Percentiles rank a stretch among this genome's conserved stretches.
Evolutionary conservation across 768 basidiomycete genomes (phyloP).

Genomic region (Rubroboletus pulcherrimus): DNA sequence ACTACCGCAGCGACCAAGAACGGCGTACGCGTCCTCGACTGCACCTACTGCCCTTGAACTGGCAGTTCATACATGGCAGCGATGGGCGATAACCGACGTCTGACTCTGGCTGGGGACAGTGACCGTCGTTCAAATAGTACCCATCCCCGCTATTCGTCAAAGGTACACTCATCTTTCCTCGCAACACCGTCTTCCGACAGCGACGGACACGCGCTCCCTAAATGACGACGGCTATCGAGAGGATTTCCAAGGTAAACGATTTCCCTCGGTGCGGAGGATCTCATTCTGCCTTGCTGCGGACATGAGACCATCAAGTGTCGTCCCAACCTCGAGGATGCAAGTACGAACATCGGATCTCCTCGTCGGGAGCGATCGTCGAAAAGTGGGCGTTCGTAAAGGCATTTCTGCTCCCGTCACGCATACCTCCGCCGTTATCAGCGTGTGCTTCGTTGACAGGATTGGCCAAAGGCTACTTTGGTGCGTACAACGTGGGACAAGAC

Average conservation of each 20-base stretch:
- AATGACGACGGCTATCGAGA: conserved; percentile 3
- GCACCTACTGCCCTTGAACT: neutral
- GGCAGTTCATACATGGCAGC: neutral
- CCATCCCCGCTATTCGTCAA: neutral
- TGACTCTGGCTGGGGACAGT: neutral
- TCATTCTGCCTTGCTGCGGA: neutral
- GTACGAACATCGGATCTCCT: conserved; percentile 1
- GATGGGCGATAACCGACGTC: neutral
- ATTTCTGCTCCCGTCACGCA: neutral
- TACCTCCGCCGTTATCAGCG: conserved; percentile 3
- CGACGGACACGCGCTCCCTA: neutral
- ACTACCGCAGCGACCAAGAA: neutral
- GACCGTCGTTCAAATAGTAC: neutral
- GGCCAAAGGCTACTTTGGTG: neutral
- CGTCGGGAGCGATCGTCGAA: conserved; percentile 1
- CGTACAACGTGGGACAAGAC: neutral
- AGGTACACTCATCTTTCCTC: neutral
- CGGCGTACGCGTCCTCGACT: neutral
- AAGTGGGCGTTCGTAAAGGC: conserved; percentile 6
- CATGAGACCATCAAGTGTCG: conserved; percentile 10
- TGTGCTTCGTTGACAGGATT: conserved; percentile 1
- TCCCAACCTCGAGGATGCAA: conserved; percentile 9
- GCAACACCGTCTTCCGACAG: neutral
- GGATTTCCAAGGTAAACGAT: conserved; percentile 4
- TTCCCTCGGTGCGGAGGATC: conserved; percentile 9